Base-by-base conservation (phyloP, 129 eudicot genomes). In the Centella asiatica region DNA sequence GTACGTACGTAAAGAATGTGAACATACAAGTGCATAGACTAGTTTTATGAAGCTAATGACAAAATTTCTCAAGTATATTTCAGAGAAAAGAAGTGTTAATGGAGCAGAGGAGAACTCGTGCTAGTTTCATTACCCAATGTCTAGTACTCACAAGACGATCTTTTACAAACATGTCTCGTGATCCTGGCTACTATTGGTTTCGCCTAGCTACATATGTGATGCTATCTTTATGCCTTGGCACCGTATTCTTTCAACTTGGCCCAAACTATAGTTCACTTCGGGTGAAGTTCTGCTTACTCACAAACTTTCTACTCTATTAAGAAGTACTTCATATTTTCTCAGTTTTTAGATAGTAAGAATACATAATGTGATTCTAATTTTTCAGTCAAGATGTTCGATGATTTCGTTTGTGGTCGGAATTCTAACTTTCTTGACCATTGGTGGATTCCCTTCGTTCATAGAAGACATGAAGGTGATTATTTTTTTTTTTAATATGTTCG, bases 141-240 rank as follows among this genome's bases (percentile, higher is more conserved):
- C 22, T 42, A 6, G 65, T 68, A 42, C 44, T 68, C 12, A 56
- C 56, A 2, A 57, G 54, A 24, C 46, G 72, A 27, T 68, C 72
- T 23, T 42, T 32, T 28, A 46, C 57, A 22, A 68, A 68, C 65
- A 68, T 68, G 72, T 56, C 6, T 31, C 65, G 72, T 44, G 72
- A 68, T 31, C 19, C 8, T 26, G 72, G 65, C 47, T 68, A 68
- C 47, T 68, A 68, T 46, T 56, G 72, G 72, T 9, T 68, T 39
- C 55, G 72, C n/a, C 47, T 56, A 2, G 72, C 46, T 0, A 19
- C 44, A 7, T 68, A 68, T 57, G 18, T 68, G 19, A 37, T 15
- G 1, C 0, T 57, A n/a, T 24, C 65, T 19, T 27, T 57, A 5
- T 45, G 45, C 26, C 29, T 68, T 11, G 72, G 72, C 15, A 56